These are phyloP conservation scores for Cadophora malorum DNA, from an alignment of 2,329 filamentous ascomycete genomes.

Conservation along the genomic window DNA sequence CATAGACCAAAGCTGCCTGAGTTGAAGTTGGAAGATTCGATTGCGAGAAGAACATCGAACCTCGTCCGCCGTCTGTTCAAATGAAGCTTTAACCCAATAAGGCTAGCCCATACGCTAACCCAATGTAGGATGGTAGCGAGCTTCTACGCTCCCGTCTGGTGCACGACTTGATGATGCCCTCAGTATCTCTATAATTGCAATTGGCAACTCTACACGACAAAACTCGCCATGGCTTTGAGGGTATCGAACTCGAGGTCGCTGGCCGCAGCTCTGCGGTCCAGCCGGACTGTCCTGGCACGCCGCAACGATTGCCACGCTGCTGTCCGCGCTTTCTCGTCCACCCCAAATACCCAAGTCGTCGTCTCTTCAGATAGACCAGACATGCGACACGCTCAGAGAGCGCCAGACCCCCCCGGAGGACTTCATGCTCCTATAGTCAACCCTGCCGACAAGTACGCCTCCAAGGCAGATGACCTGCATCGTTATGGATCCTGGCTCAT, in stretches of 20 bases:
- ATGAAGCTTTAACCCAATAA: not conserved
- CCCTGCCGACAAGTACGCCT: conserved; percentile 89
- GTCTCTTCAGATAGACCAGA: conserved; percentile 64
- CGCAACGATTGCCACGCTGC: conserved; percentile 33
- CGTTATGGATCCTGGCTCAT: conserved; percentile 96
- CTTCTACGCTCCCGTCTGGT: not conserved
- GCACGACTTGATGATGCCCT: conserved; percentile 1
- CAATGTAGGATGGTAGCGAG: not conserved
- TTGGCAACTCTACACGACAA: conserved; percentile 46
- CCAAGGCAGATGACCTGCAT: conserved; percentile 87
- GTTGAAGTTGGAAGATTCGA: not conserved
- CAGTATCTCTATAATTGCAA: conserved; percentile 30
- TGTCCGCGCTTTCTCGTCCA: conserved; percentile 47
- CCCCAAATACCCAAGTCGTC: conserved; percentile 49
- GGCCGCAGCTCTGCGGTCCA: conserved; percentile 61
- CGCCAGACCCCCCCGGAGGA: conserved; percentile 52
- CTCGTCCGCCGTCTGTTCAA: not conserved
- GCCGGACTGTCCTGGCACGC: conserved; percentile 46
- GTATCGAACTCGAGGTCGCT: conserved; percentile 62
- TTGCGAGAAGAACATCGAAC: not conserved
- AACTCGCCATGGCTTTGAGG: conserved; percentile 64
- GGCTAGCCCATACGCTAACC: not conserved
- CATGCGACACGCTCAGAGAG: conserved; percentile 68
- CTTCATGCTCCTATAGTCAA: conserved; percentile 85
- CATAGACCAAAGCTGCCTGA: conserved; percentile 4